Conservation (phyloP, 805 yeast species). For the Nakazawaea pomicola region DNA sequence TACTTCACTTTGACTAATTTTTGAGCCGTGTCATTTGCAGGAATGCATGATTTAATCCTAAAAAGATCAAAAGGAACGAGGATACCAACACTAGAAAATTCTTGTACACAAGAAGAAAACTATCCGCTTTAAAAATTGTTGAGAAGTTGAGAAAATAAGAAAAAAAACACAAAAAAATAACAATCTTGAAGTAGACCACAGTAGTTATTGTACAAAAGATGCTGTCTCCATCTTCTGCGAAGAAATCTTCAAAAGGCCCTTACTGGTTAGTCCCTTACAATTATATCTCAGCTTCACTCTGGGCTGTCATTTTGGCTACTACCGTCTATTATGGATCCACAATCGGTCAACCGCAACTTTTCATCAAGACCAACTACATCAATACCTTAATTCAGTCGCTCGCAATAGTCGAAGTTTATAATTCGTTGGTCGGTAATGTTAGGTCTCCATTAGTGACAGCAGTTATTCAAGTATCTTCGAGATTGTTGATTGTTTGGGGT, state of each 20-base stretch:
- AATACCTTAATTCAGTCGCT: constrained; percentile 68
- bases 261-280: constrained; percentile 28
- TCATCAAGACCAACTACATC: constrained; percentile 50
- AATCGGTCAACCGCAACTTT: constrained; percentile 51
- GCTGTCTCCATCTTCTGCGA: constrained; percentile 1
- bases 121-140: no score
- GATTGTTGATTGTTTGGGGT: constrained; percentile 80
- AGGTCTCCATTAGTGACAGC: constrained; percentile 84
- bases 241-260: constrained; percentile 12
- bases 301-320: constrained; percentile 27
- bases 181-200: not conserved
- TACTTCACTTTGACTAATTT: no score
- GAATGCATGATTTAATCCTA: no score
- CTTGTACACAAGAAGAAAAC: no score
- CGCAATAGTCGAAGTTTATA: constrained; percentile 78
- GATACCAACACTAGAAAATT: no score
- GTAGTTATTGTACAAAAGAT: no score
- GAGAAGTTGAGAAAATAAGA: no score
- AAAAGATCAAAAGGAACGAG: no score
- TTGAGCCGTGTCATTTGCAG: no score
- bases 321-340: constrained; percentile 14
- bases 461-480: constrained; percentile 78
- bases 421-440: constrained; percentile 75
- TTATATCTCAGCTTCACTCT: constrained; percentile 25
- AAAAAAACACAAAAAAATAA: not conserved